Base-by-base conservation (phyloP, 176 grass and related monocot species). In the Triticum dicoccoides region DNA sequence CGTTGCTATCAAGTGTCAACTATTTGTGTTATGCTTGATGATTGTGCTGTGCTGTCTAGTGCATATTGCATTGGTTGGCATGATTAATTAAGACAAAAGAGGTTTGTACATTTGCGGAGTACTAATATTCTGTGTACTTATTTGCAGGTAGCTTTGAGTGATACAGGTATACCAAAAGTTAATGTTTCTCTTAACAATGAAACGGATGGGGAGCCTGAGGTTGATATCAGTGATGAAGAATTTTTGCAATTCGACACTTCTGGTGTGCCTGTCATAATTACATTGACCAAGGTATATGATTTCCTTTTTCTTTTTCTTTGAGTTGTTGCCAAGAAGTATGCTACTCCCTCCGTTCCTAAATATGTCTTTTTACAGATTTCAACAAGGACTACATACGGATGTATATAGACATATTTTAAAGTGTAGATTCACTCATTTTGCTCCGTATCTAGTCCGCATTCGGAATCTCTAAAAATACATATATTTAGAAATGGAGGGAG, bases 241-340 rank as follows among this genome's bases (percentile, higher is more conserved):
- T 95, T 95, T 84, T 83, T 98, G 78, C 96, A 98, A 85, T 98
- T 98, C 10, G 96, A 98, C 82, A 98, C 96, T 79, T 93, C 92
- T 51, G 84, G 91, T 78, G 92, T 97, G 64, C 95, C 95, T 69
- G 91, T 94, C 62, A 92, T 98, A 65, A 32, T 98, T 83, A 98
- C 96, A 68, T 84, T 98, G 80, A 98, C 91, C 21, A 95, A 98
- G 90, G 96, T 98, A 69, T 70, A 35, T 65, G 8, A 20, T 59
- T 3, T 54, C 15, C 8, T 32, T 30, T 76, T 47, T 73, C 73
- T 29, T 75, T 70, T 73, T 7, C 65, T 67, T 39, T 39, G 21
- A 2, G 24, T 76, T 64, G 12, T 11, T 47, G 24, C 27, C 9
- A 52, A 32, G 37, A 75, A 65, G 32, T 27, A 37, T 37, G 75